Percentiles rank a stretch among this genome's conserved stretches.
Conservation (phyloP, 139 green algal species). For the Desmodesmus armatus region DNA sequence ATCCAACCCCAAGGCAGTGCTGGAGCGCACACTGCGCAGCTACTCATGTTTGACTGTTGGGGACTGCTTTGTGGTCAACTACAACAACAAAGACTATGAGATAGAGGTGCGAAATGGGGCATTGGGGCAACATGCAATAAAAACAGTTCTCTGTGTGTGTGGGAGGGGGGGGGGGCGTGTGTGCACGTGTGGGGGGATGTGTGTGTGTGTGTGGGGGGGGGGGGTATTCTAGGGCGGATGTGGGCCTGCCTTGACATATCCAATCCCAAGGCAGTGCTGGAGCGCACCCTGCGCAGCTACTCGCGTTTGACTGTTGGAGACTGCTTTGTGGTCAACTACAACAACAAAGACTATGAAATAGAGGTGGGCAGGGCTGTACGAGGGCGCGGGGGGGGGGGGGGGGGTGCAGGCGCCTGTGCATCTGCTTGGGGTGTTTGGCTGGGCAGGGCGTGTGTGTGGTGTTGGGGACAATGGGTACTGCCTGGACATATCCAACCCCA, state of each 20-base stretch:
- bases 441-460: too few relatives aligned
- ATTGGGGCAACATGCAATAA: not conserved
- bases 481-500: not conserved
- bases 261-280: too few relatives aligned
- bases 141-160: not conserved
- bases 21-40: conserved; percentile 93
- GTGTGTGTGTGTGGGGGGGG: too few relatives aligned
- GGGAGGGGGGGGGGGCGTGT: too few relatives aligned
- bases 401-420: conserved; percentile 90
- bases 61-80: conserved; percentile 93
- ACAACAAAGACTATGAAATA: conserved; percentile 94
- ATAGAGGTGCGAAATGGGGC: conserved; percentile 75
- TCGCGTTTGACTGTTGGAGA: conserved; percentile 88
- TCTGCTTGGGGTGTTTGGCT: conserved; percentile 89
- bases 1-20: conserved; percentile 78
- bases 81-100: conserved; percentile 98
- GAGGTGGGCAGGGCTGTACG: conserved; percentile 57
- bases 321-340: conserved; percentile 96
- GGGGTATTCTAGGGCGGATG: too few relatives aligned
- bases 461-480: not conserved
- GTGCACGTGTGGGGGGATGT: conserved; percentile 90
- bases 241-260: conserved; percentile 17
- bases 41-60: conserved; percentile 88
- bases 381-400: not conserved
- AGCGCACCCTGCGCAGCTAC: conserved; percentile 91